Conservation (phyloP, 371 early-diverging fungal species). For the Smittium mucronatum region DNA sequence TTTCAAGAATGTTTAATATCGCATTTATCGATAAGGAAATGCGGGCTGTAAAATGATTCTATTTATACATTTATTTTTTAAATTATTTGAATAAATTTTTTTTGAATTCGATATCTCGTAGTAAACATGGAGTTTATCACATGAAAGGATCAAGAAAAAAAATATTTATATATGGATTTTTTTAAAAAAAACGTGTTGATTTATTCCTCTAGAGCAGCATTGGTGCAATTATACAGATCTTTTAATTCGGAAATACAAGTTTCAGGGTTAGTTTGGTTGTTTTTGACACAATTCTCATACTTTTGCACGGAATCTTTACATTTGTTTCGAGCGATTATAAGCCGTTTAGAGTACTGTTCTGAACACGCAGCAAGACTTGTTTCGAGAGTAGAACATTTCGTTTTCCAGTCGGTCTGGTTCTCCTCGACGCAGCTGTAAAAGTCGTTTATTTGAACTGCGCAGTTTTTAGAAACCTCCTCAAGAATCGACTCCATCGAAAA, state of each 20-base stretch:
- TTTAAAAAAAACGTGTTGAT: too few species aligned
- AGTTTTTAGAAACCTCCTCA: slow-evolving; percentile 6
- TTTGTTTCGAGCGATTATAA: neutral
- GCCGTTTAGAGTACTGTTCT: neutral
- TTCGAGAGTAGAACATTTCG: slow-evolving; percentile 6
- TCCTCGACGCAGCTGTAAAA: neutral
- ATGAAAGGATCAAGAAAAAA: too few species aligned
- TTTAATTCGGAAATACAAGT: slow-evolving; percentile 3
- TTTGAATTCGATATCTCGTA: too few species aligned
- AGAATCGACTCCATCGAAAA: slow-evolving; percentile 7
- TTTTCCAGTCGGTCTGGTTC: slow-evolving; percentile 3
- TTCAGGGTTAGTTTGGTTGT: slow-evolving; percentile 9
- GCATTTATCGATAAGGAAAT: too few species aligned
- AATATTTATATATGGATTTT: too few species aligned
- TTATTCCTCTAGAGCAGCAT: neutral
- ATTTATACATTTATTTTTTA: too few species aligned
- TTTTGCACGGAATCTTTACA: neutral
- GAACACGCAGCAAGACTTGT: neutral
- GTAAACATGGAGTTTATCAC: too few species aligned
- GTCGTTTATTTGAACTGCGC: neutral
- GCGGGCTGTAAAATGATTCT: too few species aligned
- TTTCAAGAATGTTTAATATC: too few species aligned
- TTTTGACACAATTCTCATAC: slow-evolving; percentile 7
- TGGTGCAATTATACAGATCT: slow-evolving; percentile 8
- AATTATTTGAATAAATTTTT: too few species aligned